Percentiles rank a stretch among this genome's conserved stretches.
These are phyloP conservation scores for Earliella scabrosa DNA, from an alignment of 1,284 basidiomycete species.

Conservation along the genomic window DNA sequence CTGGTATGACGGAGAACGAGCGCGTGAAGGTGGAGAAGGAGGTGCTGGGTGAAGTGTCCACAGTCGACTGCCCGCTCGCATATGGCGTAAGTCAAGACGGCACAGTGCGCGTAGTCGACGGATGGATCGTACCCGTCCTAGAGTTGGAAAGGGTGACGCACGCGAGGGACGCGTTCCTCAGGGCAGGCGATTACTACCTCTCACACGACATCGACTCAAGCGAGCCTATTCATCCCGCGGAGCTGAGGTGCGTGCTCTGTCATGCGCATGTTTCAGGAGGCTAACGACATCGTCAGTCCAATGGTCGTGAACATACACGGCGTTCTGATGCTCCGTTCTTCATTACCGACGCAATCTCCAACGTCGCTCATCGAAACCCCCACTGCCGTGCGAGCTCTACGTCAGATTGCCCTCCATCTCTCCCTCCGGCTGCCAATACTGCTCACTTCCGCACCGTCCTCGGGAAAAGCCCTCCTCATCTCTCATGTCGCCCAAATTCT, in stretches of 20 bases:
- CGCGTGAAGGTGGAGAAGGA: constrained; percentile 66
- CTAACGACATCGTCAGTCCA: constrained; percentile 43
- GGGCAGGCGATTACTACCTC: constrained; percentile 51
- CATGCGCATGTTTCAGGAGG: constrained; percentile 3
- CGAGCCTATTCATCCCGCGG: constrained; percentile 44
- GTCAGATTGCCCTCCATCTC: constrained; percentile 65
- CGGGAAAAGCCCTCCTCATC: constrained; percentile 88
- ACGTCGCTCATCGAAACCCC: constrained; percentile 69
- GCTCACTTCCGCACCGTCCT: constrained; percentile 86
- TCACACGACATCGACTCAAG: constrained; percentile 38
- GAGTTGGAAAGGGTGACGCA: constrained; percentile 66
- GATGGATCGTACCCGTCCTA: constrained; percentile 77
- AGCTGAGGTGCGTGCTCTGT: constrained; percentile 54
- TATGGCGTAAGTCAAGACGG: constrained; percentile 53
- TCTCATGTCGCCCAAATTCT: constrained; percentile 75
- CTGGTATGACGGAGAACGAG: constrained; percentile 77
- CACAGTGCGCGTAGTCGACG: constrained; percentile 55
- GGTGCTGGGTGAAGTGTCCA: constrained; percentile 60
- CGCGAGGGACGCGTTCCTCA: constrained; percentile 53
- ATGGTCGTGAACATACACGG: constrained; percentile 66
- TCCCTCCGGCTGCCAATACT: constrained; percentile 81
- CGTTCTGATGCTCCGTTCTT: constrained; percentile 58
- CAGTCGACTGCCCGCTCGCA: constrained; percentile 60
- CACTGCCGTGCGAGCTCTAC: constrained; percentile 64
- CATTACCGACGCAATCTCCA: constrained; percentile 23